Evolutionary conservation across 2,329 filamentous ascomycete species (phyloP).

Genomic region (Berkeleyomyces basicola): DNA sequence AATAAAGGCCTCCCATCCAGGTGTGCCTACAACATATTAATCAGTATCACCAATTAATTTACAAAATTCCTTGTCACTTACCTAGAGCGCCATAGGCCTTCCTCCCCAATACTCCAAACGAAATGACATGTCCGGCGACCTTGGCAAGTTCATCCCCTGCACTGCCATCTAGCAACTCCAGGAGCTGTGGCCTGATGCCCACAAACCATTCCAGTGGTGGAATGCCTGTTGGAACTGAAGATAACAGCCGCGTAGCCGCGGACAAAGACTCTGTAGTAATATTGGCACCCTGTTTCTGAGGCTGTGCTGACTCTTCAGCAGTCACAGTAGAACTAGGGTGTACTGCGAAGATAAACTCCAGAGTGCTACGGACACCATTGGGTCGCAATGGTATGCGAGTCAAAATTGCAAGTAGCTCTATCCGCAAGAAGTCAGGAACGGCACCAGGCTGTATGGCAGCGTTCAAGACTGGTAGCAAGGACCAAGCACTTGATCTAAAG

Average conservation of each 20-base stretch:
- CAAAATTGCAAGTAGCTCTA: slow-evolving; percentile 38
- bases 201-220: slow-evolving; percentile 41
- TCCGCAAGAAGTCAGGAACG: slow-evolving; percentile 42
- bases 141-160: slow-evolving; percentile 40
- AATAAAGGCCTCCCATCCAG: slow-evolving; percentile 47
- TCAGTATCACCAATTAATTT: background rate
- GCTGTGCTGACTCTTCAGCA: slow-evolving; percentile 24
- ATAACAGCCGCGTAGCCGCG: slow-evolving; percentile 44
- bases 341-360: slow-evolving; percentile 56
- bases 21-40: slow-evolving; percentile 23
- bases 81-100: slow-evolving; percentile 48
- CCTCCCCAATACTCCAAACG: slow-evolving; percentile 49
- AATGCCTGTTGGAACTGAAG: slow-evolving; percentile 39
- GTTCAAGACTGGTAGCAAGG: slow-evolving; percentile 44
- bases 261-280: slow-evolving; percentile 53
- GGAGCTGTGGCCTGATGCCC: slow-evolving; percentile 43
- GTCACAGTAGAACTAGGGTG: slow-evolving; percentile 37
- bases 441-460: slow-evolving; percentile 44
- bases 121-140: slow-evolving; percentile 44
- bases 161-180: slow-evolving; percentile 42
- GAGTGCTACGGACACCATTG: slow-evolving; percentile 47
- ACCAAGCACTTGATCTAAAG: slow-evolving; percentile 26
- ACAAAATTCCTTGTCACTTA: slow-evolving; percentile 12
- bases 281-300: slow-evolving; percentile 41
- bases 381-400: slow-evolving; percentile 43